phyloP scores from a whole-genome alignment of 176 grass and related monocot genomes.

The Zoysia pacifica region DNA sequence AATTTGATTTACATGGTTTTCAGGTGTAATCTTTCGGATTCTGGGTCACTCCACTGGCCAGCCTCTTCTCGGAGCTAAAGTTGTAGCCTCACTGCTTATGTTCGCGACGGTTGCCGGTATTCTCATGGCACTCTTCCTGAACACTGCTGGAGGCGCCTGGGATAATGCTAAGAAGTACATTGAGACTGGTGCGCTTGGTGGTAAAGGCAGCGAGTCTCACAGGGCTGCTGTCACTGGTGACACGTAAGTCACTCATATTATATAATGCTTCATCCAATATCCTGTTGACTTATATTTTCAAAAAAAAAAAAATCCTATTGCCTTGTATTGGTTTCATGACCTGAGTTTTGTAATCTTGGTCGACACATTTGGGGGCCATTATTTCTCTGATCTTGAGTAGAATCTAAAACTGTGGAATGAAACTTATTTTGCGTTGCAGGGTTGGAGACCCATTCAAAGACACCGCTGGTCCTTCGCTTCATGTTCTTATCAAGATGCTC shows the following conservation, averaged over 20 bases:
- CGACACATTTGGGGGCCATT: neutral
- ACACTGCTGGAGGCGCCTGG: constrained; percentile 95
- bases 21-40: constrained; percentile 82
- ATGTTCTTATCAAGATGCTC: constrained; percentile 99
- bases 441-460: constrained; percentile 99
- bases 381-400: neutral
- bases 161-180: constrained; percentile 99
- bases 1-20: constrained; percentile 35
- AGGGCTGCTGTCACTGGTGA: constrained; percentile 96
- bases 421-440: constrained; percentile 40
- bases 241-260: constrained; percentile 68
- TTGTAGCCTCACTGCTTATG: constrained; percentile 97
- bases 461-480: constrained; percentile 83
- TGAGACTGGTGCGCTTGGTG: constrained; percentile 94
- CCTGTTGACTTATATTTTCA: neutral
- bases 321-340: neutral
- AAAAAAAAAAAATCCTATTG: neutral
- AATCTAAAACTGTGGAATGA: neutral
- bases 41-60: constrained; percentile 77
- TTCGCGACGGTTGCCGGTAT: constrained; percentile 91
- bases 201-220: constrained; percentile 93
- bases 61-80: constrained; percentile 91
- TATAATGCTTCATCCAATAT: constrained; percentile 8
- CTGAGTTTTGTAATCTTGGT: neutral
- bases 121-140: constrained; percentile 98